phyloP scores from a whole-genome alignment of 1,139 yeast genomes.

The Protomyces inundatus region DNA sequence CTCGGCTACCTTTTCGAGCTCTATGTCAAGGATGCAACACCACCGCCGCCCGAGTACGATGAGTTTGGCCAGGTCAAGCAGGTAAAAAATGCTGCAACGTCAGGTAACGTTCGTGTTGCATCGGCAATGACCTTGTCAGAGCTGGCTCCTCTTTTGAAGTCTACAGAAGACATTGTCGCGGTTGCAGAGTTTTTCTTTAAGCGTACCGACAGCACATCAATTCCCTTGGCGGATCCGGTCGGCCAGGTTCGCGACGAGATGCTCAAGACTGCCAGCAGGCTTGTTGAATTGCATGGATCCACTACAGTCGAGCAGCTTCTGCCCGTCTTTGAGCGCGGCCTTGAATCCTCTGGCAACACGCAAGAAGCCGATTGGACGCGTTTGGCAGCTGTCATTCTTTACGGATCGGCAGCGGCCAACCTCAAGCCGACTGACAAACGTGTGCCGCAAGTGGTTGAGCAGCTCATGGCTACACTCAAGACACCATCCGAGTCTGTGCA shows the following conservation, averaged over 20 bases:
- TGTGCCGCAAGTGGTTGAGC: slow-evolving; percentile 57
- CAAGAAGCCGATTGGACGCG: slow-evolving; percentile 59
- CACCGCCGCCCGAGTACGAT: slow-evolving; percentile 5
- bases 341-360: slow-evolving; percentile 41
- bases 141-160: slow-evolving; percentile 48
- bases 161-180: slow-evolving; percentile 32
- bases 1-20: slow-evolving; percentile 52
- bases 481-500: slow-evolving; percentile 89
- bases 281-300: slow-evolving; percentile 62
- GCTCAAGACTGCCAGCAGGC: slow-evolving; percentile 79
- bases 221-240: slow-evolving; percentile 65
- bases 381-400: slow-evolving; percentile 76
- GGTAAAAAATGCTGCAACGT: not conserved
- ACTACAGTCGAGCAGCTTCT: slow-evolving; percentile 62
- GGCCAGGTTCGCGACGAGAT: slow-evolving; percentile 70
- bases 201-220: slow-evolving; percentile 50
- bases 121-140: slow-evolving; percentile 58
- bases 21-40: slow-evolving; percentile 12
- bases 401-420: slow-evolving; percentile 85
- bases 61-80: slow-evolving; percentile 10
- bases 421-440: slow-evolving; percentile 60
- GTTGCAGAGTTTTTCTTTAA: slow-evolving; percentile 33
- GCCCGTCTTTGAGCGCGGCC: slow-evolving; percentile 65
- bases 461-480: slow-evolving; percentile 67
- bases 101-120: not conserved